phyloP scores from a whole-genome alignment of 2,329 filamentous ascomycete species.

The Epichloe scottii region DNA sequence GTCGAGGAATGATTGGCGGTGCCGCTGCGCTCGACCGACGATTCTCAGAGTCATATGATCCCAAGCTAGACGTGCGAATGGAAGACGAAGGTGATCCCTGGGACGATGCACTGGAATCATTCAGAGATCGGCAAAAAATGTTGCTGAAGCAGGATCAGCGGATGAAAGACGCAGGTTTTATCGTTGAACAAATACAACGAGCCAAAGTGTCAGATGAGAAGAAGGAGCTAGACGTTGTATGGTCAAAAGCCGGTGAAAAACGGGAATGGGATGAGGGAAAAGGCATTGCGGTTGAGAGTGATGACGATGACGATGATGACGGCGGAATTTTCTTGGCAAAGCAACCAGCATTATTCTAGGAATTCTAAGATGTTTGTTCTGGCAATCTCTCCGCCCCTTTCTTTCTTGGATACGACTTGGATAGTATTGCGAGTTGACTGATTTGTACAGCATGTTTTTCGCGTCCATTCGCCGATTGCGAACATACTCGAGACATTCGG shows the following conservation, averaged over 20 bases:
- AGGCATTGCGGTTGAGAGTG: constrained; percentile 5
- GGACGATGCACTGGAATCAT: constrained; percentile 67
- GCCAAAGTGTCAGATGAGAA: constrained; percentile 47
- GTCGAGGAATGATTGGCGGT: constrained; percentile 53
- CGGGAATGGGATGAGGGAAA: constrained; percentile 51
- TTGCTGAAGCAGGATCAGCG: constrained; percentile 63
- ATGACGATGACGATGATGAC: constrained; percentile 3
- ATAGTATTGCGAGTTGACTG: background rate
- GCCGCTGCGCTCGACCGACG: constrained; percentile 63
- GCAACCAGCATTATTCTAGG: constrained; percentile 7
- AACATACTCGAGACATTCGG: background rate
- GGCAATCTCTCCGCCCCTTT: background rate
- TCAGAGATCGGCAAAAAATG: constrained; percentile 70
- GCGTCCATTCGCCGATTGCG: background rate
- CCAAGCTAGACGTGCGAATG: constrained; percentile 41
- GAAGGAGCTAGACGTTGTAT: constrained; percentile 51
- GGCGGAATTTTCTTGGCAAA: background rate
- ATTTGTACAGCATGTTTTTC: background rate
- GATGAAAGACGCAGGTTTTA: constrained; percentile 66
- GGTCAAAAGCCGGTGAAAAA: constrained; percentile 56
- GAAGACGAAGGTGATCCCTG: constrained; percentile 46
- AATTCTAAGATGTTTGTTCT: constrained; percentile 1
- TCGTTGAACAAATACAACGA: constrained; percentile 53
- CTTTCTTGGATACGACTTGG: background rate
- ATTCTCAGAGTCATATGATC: constrained; percentile 57